These are phyloP conservation scores for Penicillium sp. DNA, from an alignment of 2,329 filamentous ascomycete species.

Conservation along the genomic window DNA sequence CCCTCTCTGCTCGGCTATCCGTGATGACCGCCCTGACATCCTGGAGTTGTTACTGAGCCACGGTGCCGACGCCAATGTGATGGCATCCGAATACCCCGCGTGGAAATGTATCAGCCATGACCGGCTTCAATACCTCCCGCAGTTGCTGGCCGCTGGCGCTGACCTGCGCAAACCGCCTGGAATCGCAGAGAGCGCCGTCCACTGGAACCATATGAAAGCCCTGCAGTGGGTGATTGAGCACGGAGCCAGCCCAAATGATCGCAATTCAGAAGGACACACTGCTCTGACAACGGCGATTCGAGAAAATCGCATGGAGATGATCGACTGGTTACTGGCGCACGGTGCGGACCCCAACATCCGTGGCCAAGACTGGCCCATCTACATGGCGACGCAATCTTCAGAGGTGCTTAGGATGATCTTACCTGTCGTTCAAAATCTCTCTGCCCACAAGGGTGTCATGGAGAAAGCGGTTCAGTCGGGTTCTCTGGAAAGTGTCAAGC, in stretches of 20 bases:
- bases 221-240: conserved; percentile 56
- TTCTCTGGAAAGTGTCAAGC: conserved; percentile 61
- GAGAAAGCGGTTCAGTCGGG: conserved; percentile 63
- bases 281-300: conserved; percentile 61
- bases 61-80: conserved; percentile 48
- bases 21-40: conserved; percentile 59
- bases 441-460: conserved; percentile 53
- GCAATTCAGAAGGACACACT: conserved; percentile 53
- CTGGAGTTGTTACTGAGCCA: conserved; percentile 53
- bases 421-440: conserved; percentile 38
- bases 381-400: conserved; percentile 60
- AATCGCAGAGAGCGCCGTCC: conserved; percentile 60
- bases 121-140: conserved; percentile 54
- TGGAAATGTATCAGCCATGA: conserved; percentile 66
- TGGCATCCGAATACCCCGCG: conserved; percentile 58
- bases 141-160: conserved; percentile 55
- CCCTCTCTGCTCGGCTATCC: conserved; percentile 61
- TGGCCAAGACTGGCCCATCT: conserved; percentile 65
- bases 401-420: conserved; percentile 55
- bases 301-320: conserved; percentile 53
- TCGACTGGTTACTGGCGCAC: conserved; percentile 53
- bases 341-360: conserved; percentile 59
- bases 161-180: conserved; percentile 57
- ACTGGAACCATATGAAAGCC: conserved; percentile 56
- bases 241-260: conserved; percentile 54